Evolutionary conservation across 371 early-diverging fungal species (phyloP).

Genomic region (Globomyces sp.): DNA sequence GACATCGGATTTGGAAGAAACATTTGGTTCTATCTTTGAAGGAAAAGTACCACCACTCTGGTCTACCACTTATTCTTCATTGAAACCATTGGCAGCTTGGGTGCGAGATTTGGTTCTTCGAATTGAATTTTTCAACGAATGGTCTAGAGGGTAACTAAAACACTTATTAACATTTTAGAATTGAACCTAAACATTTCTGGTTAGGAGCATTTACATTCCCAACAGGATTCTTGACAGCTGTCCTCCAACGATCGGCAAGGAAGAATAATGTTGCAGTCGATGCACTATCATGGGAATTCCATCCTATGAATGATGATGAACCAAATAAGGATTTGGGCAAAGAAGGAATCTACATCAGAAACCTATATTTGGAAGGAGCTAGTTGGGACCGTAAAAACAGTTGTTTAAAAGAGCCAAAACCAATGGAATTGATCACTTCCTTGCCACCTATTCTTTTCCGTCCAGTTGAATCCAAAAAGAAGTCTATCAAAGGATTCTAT

Average conservation of each 20-base stretch:
- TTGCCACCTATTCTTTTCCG: conserved; percentile 53
- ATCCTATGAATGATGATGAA: conserved; percentile 48
- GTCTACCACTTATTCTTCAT: conserved; percentile 48
- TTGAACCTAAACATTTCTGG: conserved; percentile 51
- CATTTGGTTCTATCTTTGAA: conserved; percentile 41
- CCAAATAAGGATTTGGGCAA: conserved; percentile 41
- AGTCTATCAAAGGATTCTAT: conserved; percentile 48
- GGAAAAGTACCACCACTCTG: conserved; percentile 51
- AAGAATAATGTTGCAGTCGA: conserved; percentile 51
- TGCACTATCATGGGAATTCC: conserved; percentile 53
- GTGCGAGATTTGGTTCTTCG: conserved; percentile 45
- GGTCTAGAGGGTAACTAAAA: conserved; percentile 49
- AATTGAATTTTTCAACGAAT: conserved; percentile 54
- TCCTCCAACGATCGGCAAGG: conserved; percentile 51
- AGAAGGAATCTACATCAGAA: conserved; percentile 52
- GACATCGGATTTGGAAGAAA: conserved; percentile 57
- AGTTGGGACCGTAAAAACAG: conserved; percentile 56
- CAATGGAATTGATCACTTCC: conserved; percentile 56
- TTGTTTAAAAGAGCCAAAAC: conserved; percentile 49
- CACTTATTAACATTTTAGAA: conserved; percentile 25
- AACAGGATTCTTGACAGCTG: conserved; percentile 53
- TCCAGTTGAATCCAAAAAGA: conserved; percentile 56
- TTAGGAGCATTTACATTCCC: conserved; percentile 58
- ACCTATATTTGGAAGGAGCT: conserved; percentile 56
- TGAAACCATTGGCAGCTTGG: conserved; percentile 54